Base-by-base conservation (phyloP, 106 monocot species). In the Dioscorea dumetorum region DNA sequence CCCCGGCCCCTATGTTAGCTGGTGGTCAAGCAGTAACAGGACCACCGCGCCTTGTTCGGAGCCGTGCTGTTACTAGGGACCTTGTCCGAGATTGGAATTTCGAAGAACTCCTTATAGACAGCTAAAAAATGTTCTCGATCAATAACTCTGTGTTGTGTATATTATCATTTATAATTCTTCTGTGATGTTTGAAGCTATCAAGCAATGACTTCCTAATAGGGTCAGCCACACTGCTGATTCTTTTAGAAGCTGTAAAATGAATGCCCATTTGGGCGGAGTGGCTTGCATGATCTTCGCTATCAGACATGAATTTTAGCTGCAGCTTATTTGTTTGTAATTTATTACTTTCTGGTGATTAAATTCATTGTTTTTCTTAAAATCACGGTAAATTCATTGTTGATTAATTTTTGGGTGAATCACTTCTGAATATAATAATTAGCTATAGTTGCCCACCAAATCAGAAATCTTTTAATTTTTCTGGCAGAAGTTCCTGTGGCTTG, bases 1-100 rank as follows among this genome's bases (percentile, higher is more conserved):
- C 80, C 0, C 90, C 90, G 4, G 77, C 75, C 56, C 74, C 85
- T 0, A 12, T 72, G 8, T 59, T 70, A 19, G 49, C 71, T 4
- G 53, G 49, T 51, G 68, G 70, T 16, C 73, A 84, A 63, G 81
- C 66, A 49, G 41, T 70, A 6, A 63, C 57, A 17, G 85, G 72
- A 20, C 11, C 82, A 16, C 90, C 90, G 5, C 79, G 85, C 6
- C 80, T 90, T n/a, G 64, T 78, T 19, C 63, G 90, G 19, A 90
- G 90, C 70, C 82, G 60, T 20, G 90, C 90, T 28, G 82, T 90
- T 19, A 69, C 72, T 2, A 77, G 90, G 34, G 90, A 90, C 24
- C 80, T 80, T 17, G 90, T 90, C 18, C 63, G 85, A 50, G 83
- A 85, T 63, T 90, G 90, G 90, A 82, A 85, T 54, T 90, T 90